Evolutionary conservation across 192 early-diverging fungal species (phyloP).

Genomic region (Funneliformis geosporum): DNA sequence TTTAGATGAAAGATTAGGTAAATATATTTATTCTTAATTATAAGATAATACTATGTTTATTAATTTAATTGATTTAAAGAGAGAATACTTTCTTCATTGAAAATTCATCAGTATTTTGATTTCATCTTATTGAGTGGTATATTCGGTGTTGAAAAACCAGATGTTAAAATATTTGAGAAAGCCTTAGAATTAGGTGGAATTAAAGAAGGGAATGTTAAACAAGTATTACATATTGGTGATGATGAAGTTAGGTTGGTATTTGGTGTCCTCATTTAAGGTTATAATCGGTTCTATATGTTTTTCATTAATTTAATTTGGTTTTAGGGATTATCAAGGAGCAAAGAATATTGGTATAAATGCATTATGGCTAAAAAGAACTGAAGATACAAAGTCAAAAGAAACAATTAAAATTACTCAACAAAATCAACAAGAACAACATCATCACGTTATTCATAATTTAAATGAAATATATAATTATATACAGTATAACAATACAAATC

Average conservation of each 20-base stretch:
- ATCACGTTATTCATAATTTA: not conserved
- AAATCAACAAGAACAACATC: not conserved
- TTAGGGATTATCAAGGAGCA: slow-evolving; percentile 29
- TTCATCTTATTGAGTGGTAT: slow-evolving; percentile 57
- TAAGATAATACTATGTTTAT: not conserved
- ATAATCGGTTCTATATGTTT: not conserved
- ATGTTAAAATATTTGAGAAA: slow-evolving; percentile 51
- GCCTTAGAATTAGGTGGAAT: slow-evolving; percentile 41
- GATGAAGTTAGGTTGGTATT: slow-evolving; percentile 45
- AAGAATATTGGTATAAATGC: slow-evolving; percentile 15
- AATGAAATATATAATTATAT: not conserved
- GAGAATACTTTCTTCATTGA: slow-evolving; percentile 35
- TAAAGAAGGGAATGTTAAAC: slow-evolving; percentile 31
- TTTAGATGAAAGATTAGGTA: slow-evolving; percentile 58
- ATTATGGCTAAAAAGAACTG: slow-evolving; percentile 11
- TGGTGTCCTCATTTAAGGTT: too few species aligned
- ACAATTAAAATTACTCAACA: not conserved
- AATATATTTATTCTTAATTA: not conserved
- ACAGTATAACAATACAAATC: not conserved
- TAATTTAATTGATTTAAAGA: slow-evolving; percentile 31
- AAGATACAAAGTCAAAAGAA: not conserved
- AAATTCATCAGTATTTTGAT: slow-evolving; percentile 57
- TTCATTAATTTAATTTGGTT: not conserved
- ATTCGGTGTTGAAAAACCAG: slow-evolving; percentile 60
- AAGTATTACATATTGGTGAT: slow-evolving; percentile 66